Conservation (phyloP, 441 rosid species). For the Brassica hybrid region DNA sequence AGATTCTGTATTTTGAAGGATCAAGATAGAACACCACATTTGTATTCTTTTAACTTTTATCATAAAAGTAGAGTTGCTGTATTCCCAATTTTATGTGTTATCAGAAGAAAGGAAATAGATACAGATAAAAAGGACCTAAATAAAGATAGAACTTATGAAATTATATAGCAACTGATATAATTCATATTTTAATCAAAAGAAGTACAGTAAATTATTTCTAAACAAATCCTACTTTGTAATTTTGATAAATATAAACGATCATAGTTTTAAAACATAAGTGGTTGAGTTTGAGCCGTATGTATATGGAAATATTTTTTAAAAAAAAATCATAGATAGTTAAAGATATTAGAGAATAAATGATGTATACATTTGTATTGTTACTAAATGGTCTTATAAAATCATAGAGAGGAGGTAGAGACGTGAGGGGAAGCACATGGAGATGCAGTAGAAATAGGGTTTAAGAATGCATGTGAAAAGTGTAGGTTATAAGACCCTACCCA, state of each 20-base stretch:
- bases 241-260: not conserved
- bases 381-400: not conserved
- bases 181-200: not conserved
- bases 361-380: constrained; percentile 2
- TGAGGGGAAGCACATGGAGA: constrained; percentile 49
- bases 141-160: too few relatives aligned
- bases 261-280: not conserved
- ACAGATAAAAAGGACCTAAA: not conserved
- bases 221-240: not conserved
- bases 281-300: too few relatives aligned
- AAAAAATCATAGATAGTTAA: not conserved
- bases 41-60: not conserved
- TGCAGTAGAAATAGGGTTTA: constrained; percentile 48
- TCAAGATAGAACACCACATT: constrained; percentile 3
- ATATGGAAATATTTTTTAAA: too few relatives aligned
- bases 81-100: not conserved
- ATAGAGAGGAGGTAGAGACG: constrained; percentile 33
- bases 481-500: constrained; percentile 42
- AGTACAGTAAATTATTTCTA: not conserved
- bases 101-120: not conserved
- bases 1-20: constrained; percentile 19
- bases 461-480: constrained; percentile 45
- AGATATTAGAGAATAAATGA: not conserved
- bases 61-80: not conserved
- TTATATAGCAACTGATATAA: not conserved